These are phyloP conservation scores for Aspergillus affinis DNA, from an alignment of 495 filamentous ascomycete genomes.

Conservation along the genomic window DNA sequence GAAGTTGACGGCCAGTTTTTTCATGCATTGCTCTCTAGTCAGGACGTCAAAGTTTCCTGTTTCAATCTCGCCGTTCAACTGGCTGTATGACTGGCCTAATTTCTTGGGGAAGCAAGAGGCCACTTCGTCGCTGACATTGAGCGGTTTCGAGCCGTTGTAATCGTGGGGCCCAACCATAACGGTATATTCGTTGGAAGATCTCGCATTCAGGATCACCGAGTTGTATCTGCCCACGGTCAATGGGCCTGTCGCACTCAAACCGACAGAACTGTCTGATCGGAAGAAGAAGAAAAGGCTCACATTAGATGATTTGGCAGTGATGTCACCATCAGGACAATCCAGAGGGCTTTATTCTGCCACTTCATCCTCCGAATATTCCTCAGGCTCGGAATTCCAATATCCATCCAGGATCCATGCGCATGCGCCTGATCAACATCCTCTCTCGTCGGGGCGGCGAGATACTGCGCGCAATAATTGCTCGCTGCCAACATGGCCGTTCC, in stretches of 20 bases:
- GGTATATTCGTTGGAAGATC: neutral
- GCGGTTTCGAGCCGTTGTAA: neutral
- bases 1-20: neutral
- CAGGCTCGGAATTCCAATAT: constrained; percentile 53
- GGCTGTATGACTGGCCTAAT: neutral
- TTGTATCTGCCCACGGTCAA: neutral
- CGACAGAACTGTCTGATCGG: too few relatives aligned
- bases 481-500: constrained; percentile 37
- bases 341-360: constrained; percentile 34
- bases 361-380: constrained; percentile 46
- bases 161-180: neutral
- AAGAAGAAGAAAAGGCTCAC: too few relatives aligned
- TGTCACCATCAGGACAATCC: constrained; percentile 1
- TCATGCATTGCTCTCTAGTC: neutral
- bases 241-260: too few relatives aligned
- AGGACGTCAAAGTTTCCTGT: neutral
- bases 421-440: constrained; percentile 51
- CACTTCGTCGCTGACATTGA: neutral
- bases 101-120: neutral
- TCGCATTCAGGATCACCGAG: neutral
- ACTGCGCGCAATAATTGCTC: constrained; percentile 43
- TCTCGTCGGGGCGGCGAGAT: constrained; percentile 52
- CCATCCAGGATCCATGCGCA: constrained; percentile 43
- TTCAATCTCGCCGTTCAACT: neutral
- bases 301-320: neutral